phyloP scores from a whole-genome alignment of 768 basidiomycete genomes.

The Collybia sordida region DNA sequence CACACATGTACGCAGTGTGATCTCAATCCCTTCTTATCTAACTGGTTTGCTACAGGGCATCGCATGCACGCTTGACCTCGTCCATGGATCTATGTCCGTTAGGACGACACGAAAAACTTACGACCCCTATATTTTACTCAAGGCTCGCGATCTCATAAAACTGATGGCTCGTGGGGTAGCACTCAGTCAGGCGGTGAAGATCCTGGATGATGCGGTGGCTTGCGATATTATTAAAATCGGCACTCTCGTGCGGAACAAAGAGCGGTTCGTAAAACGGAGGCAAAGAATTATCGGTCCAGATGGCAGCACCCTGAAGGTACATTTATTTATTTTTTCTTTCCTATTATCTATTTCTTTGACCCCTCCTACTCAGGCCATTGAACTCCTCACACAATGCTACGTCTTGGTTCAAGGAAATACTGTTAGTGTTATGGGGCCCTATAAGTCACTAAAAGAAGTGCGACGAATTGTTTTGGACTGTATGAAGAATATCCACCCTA shows the following conservation, averaged over 20 bases:
- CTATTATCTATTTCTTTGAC: neutral
- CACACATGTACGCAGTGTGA: constrained; percentile 52
- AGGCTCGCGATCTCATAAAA: constrained; percentile 95
- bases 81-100: constrained; percentile 97
- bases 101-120: constrained; percentile 95
- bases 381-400: constrained; percentile 94
- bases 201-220: constrained; percentile 84
- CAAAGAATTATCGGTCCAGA: constrained; percentile 98
- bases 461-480: constrained; percentile 95
- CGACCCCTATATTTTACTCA: constrained; percentile 95
- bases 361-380: constrained; percentile 72
- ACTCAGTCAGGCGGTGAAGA: constrained; percentile 81
- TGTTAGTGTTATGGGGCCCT: constrained; percentile 96
- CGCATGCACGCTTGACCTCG: constrained; percentile 88
- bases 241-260: constrained; percentile 90
- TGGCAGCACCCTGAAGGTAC: constrained; percentile 94
- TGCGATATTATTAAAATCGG: constrained; percentile 99
- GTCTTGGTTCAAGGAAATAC: constrained; percentile 98
- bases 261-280: constrained; percentile 92
- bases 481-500: constrained; percentile 99
- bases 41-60: constrained; percentile 57
- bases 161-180: constrained; percentile 91
- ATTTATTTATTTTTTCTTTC: constrained; percentile 13
- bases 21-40: neutral
- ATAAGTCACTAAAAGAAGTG: constrained; percentile 95